Evolutionary conservation across 108 stramenopile genomes (phyloP), one percentile per base, ranked within the genome.

Genomic region (Schizochytrium sp.): DNA sequence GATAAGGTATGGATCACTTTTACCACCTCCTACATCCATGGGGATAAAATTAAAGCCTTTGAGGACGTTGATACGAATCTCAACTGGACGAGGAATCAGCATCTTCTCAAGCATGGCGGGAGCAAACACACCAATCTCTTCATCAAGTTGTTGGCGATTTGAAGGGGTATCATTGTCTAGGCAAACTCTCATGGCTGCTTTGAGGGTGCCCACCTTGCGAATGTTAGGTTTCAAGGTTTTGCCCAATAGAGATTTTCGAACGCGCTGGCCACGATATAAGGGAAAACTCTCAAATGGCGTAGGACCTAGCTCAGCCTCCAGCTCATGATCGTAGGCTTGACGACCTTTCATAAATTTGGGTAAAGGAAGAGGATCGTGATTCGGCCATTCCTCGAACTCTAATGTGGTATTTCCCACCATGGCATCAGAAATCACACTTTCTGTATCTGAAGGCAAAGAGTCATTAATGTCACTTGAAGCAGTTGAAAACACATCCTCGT

Each of bases 1-100:
- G 76, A 42, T 41, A 28, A 94, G 56, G 92, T 94, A 94, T 28
- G 93, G 93, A 76, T 94, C 94, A 45, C 89, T 87, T 61, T 93
- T 92, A 38, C 91, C 46, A 28, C 91, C 92, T 46, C 88, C 44
- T 4, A 61, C 3, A 72, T 94, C 94, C 93, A 93, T 91, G 17
- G 93, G 91, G 15, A 88, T 59, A 58, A 94, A 64, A 87, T 91
- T 91, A 17, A 76, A 45, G 13, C 90, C 93, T 12, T 91, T 72
- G 15, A 94, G 91, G 2, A 88, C 91, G 73, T 94, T 94, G 17
- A 94, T 46, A 28, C 76, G 76, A 12, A 83, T 53, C 53, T 83
- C 76, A 0, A 83, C 76, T 1, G 47, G 76, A 1, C 76, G 76
- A 56, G 76, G 76, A 56, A 83, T 40, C 2, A 83, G 47, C 8